phyloP scores from a whole-genome alignment of 495 filamentous ascomycete genomes.

The Cudoniella acicularis region DNA sequence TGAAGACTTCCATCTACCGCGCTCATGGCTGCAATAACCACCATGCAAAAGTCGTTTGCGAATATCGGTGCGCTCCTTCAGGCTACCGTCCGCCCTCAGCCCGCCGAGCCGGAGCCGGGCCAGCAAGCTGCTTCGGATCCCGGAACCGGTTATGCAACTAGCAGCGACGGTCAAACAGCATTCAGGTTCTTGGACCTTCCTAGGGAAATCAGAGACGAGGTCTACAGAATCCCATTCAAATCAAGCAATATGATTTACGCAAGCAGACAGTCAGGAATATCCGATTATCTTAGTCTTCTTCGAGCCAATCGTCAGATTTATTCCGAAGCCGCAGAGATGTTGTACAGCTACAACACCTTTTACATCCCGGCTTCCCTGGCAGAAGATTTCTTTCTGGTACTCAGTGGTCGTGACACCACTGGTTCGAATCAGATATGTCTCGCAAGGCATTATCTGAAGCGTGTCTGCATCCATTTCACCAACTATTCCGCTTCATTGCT shows the following conservation, averaged over 20 bases:
- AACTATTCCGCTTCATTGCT: constrained; percentile 7
- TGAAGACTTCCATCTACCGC: too few relatives aligned
- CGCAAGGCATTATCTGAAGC: constrained; percentile 8
- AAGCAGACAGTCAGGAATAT: constrained; percentile 11
- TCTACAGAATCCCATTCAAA: constrained; percentile 7
- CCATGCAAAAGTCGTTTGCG: too few relatives aligned
- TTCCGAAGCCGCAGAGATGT: constrained; percentile 8
- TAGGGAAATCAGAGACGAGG: constrained; percentile 14
- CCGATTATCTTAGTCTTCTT: constrained; percentile 4
- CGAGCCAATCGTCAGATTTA: constrained; percentile 15
- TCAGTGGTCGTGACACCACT: constrained; percentile 3
- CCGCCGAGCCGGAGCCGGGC: too few relatives aligned
- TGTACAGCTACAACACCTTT: constrained; percentile 16
- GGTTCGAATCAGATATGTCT: constrained; percentile 1
- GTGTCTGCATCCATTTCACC: constrained; percentile 7
- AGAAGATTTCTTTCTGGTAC: background rate
- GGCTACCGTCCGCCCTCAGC: too few relatives aligned
- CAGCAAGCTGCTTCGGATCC: background rate
- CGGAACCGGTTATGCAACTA: background rate
- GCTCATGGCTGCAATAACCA: too few relatives aligned
- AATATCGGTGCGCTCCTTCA: too few relatives aligned
- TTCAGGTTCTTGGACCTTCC: constrained; percentile 7
- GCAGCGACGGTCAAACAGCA: background rate
- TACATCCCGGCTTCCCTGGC: constrained; percentile 8
- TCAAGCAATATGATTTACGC: constrained; percentile 4